phyloP scores from a whole-genome alignment of 164 flowering plant species.

The Vitis labrusca region DNA sequence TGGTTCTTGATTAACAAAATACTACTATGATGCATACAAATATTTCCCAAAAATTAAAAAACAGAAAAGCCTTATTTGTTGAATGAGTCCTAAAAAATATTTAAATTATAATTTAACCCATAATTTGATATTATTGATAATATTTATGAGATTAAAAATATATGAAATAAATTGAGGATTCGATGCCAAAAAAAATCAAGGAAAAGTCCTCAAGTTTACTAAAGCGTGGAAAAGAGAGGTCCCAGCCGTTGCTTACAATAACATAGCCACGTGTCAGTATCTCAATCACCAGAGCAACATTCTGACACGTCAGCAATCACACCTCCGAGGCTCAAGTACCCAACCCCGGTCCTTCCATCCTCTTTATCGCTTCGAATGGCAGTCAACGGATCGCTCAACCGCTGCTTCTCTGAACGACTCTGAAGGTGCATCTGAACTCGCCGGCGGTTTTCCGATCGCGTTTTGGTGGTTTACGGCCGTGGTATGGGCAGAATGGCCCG shows the following conservation, averaged over 20 bases:
- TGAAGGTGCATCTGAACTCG: background rate
- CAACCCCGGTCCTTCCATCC: background rate
- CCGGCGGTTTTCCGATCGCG: background rate
- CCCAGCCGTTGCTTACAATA: constrained; percentile 14
- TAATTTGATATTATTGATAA: too few species aligned
- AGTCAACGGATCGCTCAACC: constrained; percentile 34
- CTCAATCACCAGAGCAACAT: constrained; percentile 9
- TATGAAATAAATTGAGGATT: too few species aligned
- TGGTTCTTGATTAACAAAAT: too few species aligned
- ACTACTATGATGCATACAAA: too few species aligned
- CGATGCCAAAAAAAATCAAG: too few species aligned
- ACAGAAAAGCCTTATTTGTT: too few species aligned
- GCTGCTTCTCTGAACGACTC: background rate
- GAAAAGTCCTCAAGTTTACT: too few species aligned
- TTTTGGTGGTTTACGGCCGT: constrained; percentile 6
- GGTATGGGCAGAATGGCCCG: constrained; percentile 55
- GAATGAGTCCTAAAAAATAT: too few species aligned
- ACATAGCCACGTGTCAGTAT: constrained; percentile 28
- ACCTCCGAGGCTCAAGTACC: constrained; percentile 1
- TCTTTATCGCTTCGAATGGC: constrained; percentile 24
- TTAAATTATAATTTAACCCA: too few species aligned
- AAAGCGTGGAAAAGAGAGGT: background rate
- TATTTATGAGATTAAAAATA: too few species aligned
- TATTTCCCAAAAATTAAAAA: too few species aligned
- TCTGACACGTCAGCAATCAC: constrained; percentile 26